Percentiles rank a stretch among this genome's conserved stretches.
Evolutionary conservation across 176 grass and related monocot species (phyloP).

Genomic region (Cenchrus americanus): DNA sequence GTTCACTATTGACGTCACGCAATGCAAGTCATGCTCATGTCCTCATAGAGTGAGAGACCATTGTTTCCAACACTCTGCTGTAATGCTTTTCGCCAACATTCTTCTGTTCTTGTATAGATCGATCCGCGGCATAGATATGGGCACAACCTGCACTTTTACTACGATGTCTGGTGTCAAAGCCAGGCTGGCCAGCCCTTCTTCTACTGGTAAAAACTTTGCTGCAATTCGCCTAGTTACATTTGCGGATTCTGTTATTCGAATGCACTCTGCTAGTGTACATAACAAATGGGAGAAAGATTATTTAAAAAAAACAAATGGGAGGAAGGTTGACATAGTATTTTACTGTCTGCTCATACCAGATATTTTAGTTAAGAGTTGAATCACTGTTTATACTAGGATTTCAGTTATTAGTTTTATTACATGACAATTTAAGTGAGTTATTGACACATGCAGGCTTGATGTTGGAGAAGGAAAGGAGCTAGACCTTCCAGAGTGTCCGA

Average conservation of each 20-base stretch:
- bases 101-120: constrained; percentile 47
- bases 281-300: neutral
- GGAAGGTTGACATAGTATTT: neutral
- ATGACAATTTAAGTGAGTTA: neutral
- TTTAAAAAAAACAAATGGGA: neutral
- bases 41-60: neutral
- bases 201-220: constrained; percentile 65
- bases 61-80: neutral
- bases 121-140: constrained; percentile 84
- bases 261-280: neutral
- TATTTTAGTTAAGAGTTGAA: neutral
- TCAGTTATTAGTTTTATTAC: neutral
- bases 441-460: constrained; percentile 64
- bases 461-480: constrained; percentile 75
- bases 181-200: constrained; percentile 86
- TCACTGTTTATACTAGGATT: neutral
- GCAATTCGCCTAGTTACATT: neutral
- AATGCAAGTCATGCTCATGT: neutral
- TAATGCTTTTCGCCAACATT: neutral
- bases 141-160: constrained; percentile 80
- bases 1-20: neutral
- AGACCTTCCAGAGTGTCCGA: constrained; percentile 68
- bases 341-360: neutral
- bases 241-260: neutral
- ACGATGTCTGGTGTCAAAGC: constrained; percentile 68